Evolutionary conservation across 345 rosid genomes (phyloP).

Genomic region (Linum usitatissimum): DNA sequence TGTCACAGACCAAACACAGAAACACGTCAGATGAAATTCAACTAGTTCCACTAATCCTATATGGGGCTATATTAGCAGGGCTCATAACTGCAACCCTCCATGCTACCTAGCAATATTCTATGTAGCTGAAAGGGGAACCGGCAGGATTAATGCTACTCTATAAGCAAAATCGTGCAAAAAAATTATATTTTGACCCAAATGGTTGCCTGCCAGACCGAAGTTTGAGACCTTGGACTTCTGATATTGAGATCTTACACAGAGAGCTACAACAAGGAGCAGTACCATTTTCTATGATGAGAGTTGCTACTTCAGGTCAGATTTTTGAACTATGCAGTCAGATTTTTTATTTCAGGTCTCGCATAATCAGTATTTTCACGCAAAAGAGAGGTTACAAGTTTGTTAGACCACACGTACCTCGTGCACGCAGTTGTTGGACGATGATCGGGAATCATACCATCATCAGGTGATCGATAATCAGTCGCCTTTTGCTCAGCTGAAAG

Average conservation of each 20-base stretch:
- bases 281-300: not conserved
- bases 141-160: not conserved
- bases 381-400: not conserved
- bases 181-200: not conserved
- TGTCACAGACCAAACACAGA: not conserved
- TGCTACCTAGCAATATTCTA: not conserved
- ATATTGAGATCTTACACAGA: not conserved
- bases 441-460: slow-evolving; percentile 87
- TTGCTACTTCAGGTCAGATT: not conserved
- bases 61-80: no score
- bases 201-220: not conserved
- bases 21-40: not conserved
- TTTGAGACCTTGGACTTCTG: not conserved
- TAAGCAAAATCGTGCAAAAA: not conserved
- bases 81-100: not conserved
- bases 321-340: not conserved
- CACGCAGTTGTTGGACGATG: slow-evolving; percentile 98
- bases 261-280: not conserved
- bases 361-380: not conserved
- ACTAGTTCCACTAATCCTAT: not conserved
- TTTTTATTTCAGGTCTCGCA: not conserved
- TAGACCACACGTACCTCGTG: slow-evolving; percentile 47
- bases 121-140: not conserved
- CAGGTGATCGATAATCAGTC: slow-evolving; percentile 85
- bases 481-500: slow-evolving; percentile 90